Percentiles rank a stretch among this genome's conserved stretches.
Evolutionary conservation across 2,329 filamentous ascomycete genomes (phyloP).

Genomic region (Stemphylium lycopersici): DNA sequence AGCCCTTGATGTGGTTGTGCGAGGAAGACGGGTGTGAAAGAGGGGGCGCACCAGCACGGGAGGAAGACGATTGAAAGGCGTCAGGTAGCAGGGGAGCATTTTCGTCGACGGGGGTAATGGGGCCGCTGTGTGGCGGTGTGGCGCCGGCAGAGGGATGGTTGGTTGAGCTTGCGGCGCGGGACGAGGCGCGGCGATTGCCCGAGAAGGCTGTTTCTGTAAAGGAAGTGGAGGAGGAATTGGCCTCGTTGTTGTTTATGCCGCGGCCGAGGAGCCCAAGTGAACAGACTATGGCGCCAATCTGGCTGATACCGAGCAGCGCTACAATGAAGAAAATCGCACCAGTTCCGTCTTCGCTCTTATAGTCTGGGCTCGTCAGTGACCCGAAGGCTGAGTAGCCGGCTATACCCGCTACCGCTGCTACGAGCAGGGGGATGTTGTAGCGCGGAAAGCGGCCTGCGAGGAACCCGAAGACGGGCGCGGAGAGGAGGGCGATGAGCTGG

Average conservation of each 20-base stretch:
- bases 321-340: constrained; percentile 76
- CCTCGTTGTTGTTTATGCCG: constrained; percentile 68
- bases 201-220: not conserved
- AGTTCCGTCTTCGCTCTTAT: constrained; percentile 70
- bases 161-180: constrained; percentile 17
- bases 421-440: constrained; percentile 75
- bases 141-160: constrained; percentile 42
- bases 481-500: constrained; percentile 83
- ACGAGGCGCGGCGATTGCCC: not conserved
- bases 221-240: constrained; percentile 11
- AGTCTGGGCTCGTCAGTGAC: constrained; percentile 77
- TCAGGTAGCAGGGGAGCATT: constrained; percentile 37
- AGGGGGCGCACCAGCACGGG: not conserved
- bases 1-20: constrained; percentile 77
- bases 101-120: constrained; percentile 36
- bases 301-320: constrained; percentile 83
- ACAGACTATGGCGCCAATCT: constrained; percentile 96
- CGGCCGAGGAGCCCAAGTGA: constrained; percentile 86
- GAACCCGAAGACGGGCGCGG: constrained; percentile 86
- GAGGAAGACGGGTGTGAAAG: constrained; percentile 11
- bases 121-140: constrained; percentile 40
- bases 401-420: constrained; percentile 75
- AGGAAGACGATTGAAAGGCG: constrained; percentile 6
- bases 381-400: constrained; percentile 80
- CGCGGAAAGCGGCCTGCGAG: constrained; percentile 69